phyloP scores from a whole-genome alignment of 345 rosid genomes.

The Citrus sp. region DNA sequence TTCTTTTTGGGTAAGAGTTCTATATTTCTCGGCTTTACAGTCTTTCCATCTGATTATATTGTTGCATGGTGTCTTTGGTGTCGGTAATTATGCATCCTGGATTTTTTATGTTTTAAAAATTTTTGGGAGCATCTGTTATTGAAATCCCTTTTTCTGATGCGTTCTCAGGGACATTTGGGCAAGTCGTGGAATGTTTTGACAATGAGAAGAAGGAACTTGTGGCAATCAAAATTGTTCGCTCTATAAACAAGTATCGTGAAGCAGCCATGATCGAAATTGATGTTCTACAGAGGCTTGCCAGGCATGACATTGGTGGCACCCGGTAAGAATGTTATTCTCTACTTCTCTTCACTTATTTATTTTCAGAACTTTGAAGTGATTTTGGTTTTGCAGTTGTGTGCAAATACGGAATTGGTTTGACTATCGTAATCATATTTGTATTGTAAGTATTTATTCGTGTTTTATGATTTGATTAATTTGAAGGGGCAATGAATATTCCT shows the following conservation, averaged over 20 bases:
- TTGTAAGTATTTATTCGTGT: constrained; percentile 81
- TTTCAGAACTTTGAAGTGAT: constrained; percentile 30
- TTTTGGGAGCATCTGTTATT: constrained; percentile 1
- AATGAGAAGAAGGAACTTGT: constrained; percentile 72
- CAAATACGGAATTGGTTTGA: constrained; percentile 99
- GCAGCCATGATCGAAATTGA: constrained; percentile 94
- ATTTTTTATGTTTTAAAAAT: not conserved
- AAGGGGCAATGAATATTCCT: constrained; percentile 30
- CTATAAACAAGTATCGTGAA: constrained; percentile 74
- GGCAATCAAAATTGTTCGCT: constrained; percentile 82
- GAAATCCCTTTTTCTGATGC: constrained; percentile 4
- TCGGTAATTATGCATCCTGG: not conserved
- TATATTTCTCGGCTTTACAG: not conserved
- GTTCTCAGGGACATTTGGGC: constrained; percentile 71
- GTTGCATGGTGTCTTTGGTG: not conserved
- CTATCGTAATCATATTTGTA: constrained; percentile 99
- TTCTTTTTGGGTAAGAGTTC: not conserved
- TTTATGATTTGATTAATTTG: constrained; percentile 53
- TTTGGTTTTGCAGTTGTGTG: constrained; percentile 98
- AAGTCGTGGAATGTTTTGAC: constrained; percentile 87
- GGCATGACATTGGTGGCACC: constrained; percentile 66
- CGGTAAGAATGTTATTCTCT: constrained; percentile 49
- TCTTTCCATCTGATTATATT: not conserved
- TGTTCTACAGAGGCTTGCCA: constrained; percentile 69
- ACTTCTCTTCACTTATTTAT: constrained; percentile 6